Evolutionary conservation across 1,284 basidiomycete genomes (phyloP).

Genomic region (Cutaneotrichosporon mucoides): DNA sequence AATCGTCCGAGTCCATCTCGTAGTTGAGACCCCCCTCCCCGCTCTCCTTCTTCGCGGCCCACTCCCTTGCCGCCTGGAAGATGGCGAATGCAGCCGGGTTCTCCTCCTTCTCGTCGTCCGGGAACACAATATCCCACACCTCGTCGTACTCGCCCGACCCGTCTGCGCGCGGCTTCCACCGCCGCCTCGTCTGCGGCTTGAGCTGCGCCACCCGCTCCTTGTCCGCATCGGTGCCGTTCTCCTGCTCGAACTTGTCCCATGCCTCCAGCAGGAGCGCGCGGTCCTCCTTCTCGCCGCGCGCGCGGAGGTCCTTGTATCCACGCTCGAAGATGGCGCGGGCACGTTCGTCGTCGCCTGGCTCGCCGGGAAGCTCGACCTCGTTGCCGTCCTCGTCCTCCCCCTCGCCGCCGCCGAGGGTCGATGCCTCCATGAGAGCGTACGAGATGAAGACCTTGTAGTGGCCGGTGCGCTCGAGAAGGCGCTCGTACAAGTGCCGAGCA

Average conservation of each 20-base stretch:
- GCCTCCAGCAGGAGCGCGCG: slow-evolving; percentile 83
- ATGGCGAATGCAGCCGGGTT: slow-evolving; percentile 92
- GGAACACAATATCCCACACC: slow-evolving; percentile 88
- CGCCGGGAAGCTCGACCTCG: slow-evolving; percentile 56
- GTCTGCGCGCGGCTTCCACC: slow-evolving; percentile 73
- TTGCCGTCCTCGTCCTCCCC: slow-evolving; percentile 62
- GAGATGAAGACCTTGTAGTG: slow-evolving; percentile 74
- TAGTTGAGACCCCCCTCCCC: slow-evolving; percentile 30
- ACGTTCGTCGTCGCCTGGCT: slow-evolving; percentile 62
- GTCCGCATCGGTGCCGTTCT: slow-evolving; percentile 65
- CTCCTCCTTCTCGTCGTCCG: slow-evolving; percentile 86
- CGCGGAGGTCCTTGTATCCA: slow-evolving; percentile 79
- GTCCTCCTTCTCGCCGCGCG: slow-evolving; percentile 79
- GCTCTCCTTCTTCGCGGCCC: slow-evolving; percentile 53
- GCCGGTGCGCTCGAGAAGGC: slow-evolving; percentile 77
- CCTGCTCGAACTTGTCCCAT: slow-evolving; percentile 87
- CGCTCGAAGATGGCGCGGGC: slow-evolving; percentile 77
- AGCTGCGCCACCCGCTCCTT: slow-evolving; percentile 74
- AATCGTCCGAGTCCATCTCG: slow-evolving; percentile 35
- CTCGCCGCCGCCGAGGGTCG: slow-evolving; percentile 54
- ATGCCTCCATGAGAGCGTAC: slow-evolving; percentile 51
- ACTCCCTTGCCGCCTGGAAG: slow-evolving; percentile 86
- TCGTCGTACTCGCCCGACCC: slow-evolving; percentile 80
- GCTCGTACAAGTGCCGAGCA: slow-evolving; percentile 82
- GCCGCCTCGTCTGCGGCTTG: slow-evolving; percentile 87